Evolutionary conservation across 2,329 filamentous ascomycete species (phyloP), one percentile per base, ranked within the genome.

Genomic region (Aurifilum marmelostoma): DNA sequence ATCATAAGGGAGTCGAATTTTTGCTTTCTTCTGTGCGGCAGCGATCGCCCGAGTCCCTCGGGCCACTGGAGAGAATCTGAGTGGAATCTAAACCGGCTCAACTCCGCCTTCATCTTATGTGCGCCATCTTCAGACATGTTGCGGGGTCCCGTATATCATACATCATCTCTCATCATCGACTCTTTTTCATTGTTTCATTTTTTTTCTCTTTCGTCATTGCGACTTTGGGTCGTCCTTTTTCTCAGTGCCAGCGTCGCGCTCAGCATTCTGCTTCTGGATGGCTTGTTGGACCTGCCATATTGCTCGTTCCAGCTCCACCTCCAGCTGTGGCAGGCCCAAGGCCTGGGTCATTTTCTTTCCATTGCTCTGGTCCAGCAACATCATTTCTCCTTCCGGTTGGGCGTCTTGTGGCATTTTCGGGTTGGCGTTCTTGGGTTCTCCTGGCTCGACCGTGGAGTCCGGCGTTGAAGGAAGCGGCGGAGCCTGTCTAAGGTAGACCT

Each of bases 221-320:
- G 69, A 71, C 67, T 71, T 71, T 18, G 64, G 32, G 8, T 71
- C 67, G 50, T 71, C 67, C 29, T 67, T 60, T 43, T 69, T 67
- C 41, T 69, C 58, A 52, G 63, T 60, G 32, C 61, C 59, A 52
- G 65, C 37, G 59, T 59, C 47, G 54, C 61, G 67, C 50, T 75
- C 74, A 32, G 69, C 74, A 39, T 70, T 75, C 66, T 78, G 75
- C 71, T 83, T 80, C 65, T 77, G 75, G 66, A 86, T 80, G 21
- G 81, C 80, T 58, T 78, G 82, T 74, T 89, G 85, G 2, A 94
- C 89, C 78, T 95, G 92, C 83, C 89, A 89, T 69, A 93, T 88
- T 6, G 92, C 92, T 58, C 92, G 83, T 75, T 94, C 91, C 0
- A 94, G 83, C 77, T 94, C 92, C 21, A 90, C 82, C 67, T 89